A percentile compares a stretch with the other conserved stretches of the same genome.
phyloP scores from a whole-genome alignment of 495 filamentous ascomycete species.

The Barbatosphaeria neglecta region DNA sequence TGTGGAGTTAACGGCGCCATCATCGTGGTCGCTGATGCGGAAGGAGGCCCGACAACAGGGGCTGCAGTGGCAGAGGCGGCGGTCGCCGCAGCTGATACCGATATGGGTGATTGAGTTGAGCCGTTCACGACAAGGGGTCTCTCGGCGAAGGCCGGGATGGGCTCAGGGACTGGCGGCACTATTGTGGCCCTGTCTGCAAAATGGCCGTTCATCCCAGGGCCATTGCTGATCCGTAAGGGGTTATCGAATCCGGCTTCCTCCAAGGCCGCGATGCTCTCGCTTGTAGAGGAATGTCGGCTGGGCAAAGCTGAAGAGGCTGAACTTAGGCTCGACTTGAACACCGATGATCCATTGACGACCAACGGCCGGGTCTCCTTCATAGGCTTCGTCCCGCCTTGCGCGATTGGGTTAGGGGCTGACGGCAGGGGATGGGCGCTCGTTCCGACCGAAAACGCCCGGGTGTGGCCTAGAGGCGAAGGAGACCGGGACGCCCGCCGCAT shows the following conservation, averaged over 20 bases:
- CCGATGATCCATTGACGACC: slow-evolving; percentile 33
- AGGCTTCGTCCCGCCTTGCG: slow-evolving; percentile 15
- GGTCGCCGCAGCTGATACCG: background rate
- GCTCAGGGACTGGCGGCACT: slow-evolving; percentile 8
- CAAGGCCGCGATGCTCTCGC: slow-evolving; percentile 12
- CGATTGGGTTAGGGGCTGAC: slow-evolving; percentile 20
- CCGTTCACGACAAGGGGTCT: slow-evolving; percentile 41
- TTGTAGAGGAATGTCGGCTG: slow-evolving; percentile 9
- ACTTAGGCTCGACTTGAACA: slow-evolving; percentile 15
- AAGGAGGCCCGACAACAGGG: no score
- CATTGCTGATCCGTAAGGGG: slow-evolving; percentile 27
- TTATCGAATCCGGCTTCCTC: slow-evolving; percentile 24
- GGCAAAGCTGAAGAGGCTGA: slow-evolving; percentile 1
- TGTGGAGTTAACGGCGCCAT: slow-evolving; percentile 8
- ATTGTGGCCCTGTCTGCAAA: slow-evolving; percentile 11
- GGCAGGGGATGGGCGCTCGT: slow-evolving; percentile 24
- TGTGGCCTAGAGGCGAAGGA: slow-evolving; percentile 40
- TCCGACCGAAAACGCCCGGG: slow-evolving; percentile 31
- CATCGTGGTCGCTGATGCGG: slow-evolving; percentile 9
- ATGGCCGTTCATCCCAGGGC: slow-evolving; percentile 7
- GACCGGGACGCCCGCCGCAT: slow-evolving; percentile 41
- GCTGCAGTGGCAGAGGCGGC: background rate
- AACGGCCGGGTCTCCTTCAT: slow-evolving; percentile 22
- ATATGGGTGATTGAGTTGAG: slow-evolving; percentile 10
- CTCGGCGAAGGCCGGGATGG: slow-evolving; percentile 18